Percentiles rank a stretch among this genome's conserved stretches.
Evolutionary conservation across 2,329 filamentous ascomycete genomes (phyloP).

Genomic region (Ophiostoma triangulosporum): DNA sequence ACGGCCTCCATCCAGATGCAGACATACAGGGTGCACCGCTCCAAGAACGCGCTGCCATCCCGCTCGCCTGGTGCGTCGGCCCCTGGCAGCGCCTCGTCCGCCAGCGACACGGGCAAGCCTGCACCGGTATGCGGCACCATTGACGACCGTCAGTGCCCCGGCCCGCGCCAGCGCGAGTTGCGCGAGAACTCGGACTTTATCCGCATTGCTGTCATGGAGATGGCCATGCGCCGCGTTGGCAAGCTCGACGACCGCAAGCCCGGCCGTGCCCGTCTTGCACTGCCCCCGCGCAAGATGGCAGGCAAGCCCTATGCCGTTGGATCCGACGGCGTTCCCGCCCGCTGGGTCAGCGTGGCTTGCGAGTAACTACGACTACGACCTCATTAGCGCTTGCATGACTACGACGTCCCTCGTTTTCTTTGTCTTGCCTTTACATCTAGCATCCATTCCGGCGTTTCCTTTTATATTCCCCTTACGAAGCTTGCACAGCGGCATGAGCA

Average conservation of each 20-base stretch:
- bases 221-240: constrained; percentile 54
- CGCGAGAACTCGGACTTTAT: constrained; percentile 60
- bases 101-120: background rate
- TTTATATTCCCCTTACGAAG: background rate
- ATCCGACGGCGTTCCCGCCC: constrained; percentile 42
- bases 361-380: background rate
- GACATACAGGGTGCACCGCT: constrained; percentile 48
- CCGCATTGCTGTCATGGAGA: constrained; percentile 57
- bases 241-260: constrained; percentile 53
- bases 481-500: constrained; percentile 2
- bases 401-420: background rate
- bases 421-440: background rate
- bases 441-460: background rate
- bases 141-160: constrained; percentile 21
- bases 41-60: constrained; percentile 8
- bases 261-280: constrained; percentile 53
- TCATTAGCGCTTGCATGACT: background rate
- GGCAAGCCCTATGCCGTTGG: constrained; percentile 42
- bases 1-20: constrained; percentile 61
- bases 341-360: constrained; percentile 35
- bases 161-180: constrained; percentile 49
- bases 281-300: constrained; percentile 48
- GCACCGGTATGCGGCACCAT: background rate
- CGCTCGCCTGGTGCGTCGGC: background rate
- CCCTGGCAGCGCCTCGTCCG: background rate